Base-by-base conservation (phyloP, 257 asterid genomes). In the Solanum corneliomulleri region DNA sequence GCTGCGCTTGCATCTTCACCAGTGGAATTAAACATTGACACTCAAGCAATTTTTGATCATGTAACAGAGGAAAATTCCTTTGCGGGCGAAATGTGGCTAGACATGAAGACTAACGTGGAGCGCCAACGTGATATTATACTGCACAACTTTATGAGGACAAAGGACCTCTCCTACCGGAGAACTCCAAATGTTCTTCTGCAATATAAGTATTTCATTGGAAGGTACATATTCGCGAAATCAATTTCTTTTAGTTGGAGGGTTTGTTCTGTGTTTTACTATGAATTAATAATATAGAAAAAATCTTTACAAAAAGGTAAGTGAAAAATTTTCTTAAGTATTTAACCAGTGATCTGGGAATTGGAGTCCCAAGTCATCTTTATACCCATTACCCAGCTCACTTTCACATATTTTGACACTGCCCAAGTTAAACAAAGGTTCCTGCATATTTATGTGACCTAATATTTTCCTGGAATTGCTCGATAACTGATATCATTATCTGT, bases 121-220 rank as follows among this genome's bases (percentile, higher is more conserved):
- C 89, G 93, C 60, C 90, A 41, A 47, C 90, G 90, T 86, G 98
- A 94, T 88, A 93, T 91, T 88, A 64, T 93, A 44, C 89, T 69
- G 15, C 92, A 90, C 90, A 95, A 91, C 85, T 94, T 96, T 94
- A 85, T 92, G 88, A 94, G 88, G 91, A 84, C 96, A 60, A 94
- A 91, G 76, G 99, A 96, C 90, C 94, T 96, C 90, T 96, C 99
- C 12, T 68, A 91, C 84, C 91, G 99, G 90, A 91, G 90, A 90
- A 94, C 98, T 69, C 98, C 99, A 10, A 88, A 80, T 89, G 88
- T 93, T 86, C 83, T 95, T 82, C 83, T 89, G 86, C 99, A 96
- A 88, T 96, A 93, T 60, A 92, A 77, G 83, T 91, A 93, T 91
- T 96, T 93, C 88, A 91, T 96, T 41, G 98, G 94, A 90, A 96